Conservation (phyloP, 805 yeast genomes). For the Ogataea kodamae region DNA sequence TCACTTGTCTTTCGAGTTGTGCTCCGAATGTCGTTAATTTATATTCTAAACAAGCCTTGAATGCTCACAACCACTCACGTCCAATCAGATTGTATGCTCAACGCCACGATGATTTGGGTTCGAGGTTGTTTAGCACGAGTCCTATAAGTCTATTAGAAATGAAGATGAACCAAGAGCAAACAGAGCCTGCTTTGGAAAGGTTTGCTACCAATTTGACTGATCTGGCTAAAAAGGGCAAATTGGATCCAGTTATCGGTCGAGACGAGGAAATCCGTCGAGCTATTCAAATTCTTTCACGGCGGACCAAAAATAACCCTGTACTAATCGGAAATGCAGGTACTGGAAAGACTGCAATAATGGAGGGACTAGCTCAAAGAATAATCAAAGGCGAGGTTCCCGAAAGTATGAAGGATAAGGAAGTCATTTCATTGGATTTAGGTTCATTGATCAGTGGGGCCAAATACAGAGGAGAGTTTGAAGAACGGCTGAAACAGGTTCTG, state of each 20-base stretch:
- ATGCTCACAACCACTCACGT: no score
- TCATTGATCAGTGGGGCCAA: slow-evolving; percentile 92
- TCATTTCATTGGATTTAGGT: slow-evolving; percentile 83
- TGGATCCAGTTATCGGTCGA: slow-evolving; percentile 96
- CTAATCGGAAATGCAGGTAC: slow-evolving; percentile 96
- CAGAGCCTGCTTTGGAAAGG: slow-evolving; percentile 75
- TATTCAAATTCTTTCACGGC: slow-evolving; percentile 83
- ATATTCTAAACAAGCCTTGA: no score
- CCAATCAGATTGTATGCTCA: no score
- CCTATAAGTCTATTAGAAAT: slow-evolving; percentile 10
- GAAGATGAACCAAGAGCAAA: slow-evolving; percentile 34
- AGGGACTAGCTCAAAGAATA: slow-evolving; percentile 93
- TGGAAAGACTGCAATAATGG: slow-evolving; percentile 96
- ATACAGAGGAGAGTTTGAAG: slow-evolving; percentile 94
- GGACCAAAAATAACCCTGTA: slow-evolving; percentile 95
- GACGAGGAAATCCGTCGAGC: slow-evolving; percentile 94
- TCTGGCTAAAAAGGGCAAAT: slow-evolving; percentile 81
- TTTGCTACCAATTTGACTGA: slow-evolving; percentile 85
- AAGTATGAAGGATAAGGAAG: slow-evolving; percentile 79
- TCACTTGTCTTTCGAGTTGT: no score
- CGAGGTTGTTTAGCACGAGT: background rate
- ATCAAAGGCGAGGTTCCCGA: slow-evolving; percentile 93
- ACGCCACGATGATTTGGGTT: no score
- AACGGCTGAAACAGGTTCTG: slow-evolving; percentile 73
- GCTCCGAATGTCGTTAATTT: no score